These are phyloP conservation scores for Aethionema arabicum DNA, from an alignment of 345 rosid genomes.

Conservation along the genomic window DNA sequence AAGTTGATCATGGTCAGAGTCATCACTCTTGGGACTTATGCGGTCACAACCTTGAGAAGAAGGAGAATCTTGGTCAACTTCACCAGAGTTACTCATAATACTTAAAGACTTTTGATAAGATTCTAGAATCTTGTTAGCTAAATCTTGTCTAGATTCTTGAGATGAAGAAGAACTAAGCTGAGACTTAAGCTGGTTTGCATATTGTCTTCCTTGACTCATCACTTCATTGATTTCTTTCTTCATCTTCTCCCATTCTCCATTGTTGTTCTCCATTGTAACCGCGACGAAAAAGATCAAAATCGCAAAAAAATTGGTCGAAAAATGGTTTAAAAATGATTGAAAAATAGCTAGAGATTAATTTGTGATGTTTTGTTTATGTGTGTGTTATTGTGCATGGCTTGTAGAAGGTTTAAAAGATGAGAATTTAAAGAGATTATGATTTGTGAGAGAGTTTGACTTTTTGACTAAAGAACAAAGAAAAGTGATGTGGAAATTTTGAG, in stretches of 20 bases:
- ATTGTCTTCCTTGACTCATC: slow-evolving; percentile 56
- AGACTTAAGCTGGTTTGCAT: slow-evolving; percentile 52
- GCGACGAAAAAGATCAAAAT: slow-evolving; percentile 1
- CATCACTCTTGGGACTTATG: slow-evolving; percentile 63
- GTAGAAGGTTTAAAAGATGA: slow-evolving; percentile 16
- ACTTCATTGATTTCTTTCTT: slow-evolving; percentile 54
- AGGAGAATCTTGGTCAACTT: slow-evolving; percentile 41
- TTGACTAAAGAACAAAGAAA: slow-evolving; percentile 28
- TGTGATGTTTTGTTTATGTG: slow-evolving; percentile 5
- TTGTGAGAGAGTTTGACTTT: slow-evolving; percentile 33
- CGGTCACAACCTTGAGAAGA: slow-evolving; percentile 38
- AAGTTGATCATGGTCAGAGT: slow-evolving; percentile 53
- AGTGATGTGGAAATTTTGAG: slow-evolving; percentile 30
- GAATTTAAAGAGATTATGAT: slow-evolving; percentile 29
- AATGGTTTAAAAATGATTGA: not conserved
- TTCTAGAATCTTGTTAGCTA: slow-evolving; percentile 50
- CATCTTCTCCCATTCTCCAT: slow-evolving; percentile 55
- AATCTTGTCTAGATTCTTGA: slow-evolving; percentile 43
- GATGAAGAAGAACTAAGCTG: slow-evolving; percentile 47
- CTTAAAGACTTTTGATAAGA: slow-evolving; percentile 67
- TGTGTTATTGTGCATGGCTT: slow-evolving; percentile 35
- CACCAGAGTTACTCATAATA: slow-evolving; percentile 39
- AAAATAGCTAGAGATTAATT: not conserved
- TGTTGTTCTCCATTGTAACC: slow-evolving; percentile 40
- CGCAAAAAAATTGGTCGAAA: not conserved